A percentile compares a stretch with the other conserved stretches of the same genome.
These are phyloP conservation scores for Logfia minima DNA, from an alignment of 129 eudicot species.

Conservation along the genomic window DNA sequence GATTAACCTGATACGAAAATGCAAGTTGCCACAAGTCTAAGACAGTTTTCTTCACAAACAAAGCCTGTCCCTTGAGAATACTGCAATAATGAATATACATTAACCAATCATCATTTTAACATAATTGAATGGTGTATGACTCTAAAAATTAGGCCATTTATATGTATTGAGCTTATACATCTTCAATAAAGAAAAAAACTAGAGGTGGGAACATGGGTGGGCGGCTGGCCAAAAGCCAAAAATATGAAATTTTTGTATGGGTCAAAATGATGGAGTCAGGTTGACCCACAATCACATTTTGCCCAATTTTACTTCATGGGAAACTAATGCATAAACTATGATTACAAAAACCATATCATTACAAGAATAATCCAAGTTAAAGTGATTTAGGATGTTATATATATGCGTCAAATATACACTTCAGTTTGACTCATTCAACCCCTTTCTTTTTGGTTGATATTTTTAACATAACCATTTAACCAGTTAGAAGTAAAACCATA, in stretches of 20 bases:
- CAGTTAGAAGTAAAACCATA: too few species aligned
- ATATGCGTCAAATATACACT: neutral
- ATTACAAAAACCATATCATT: too few species aligned
- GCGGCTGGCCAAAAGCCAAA: neutral
- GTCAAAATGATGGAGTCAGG: neutral
- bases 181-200: too few species aligned
- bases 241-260: neutral
- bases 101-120: conserved; percentile 2
- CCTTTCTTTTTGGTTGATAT: too few species aligned
- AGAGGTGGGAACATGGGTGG: neutral
- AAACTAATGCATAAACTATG: too few species aligned
- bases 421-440: too few species aligned
- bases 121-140: too few species aligned
- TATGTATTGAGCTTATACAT: neutral
- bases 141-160: neutral
- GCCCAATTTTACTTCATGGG: too few species aligned
- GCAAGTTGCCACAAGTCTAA: conserved; percentile 93
- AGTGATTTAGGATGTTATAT: neutral
- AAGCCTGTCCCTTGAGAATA: conserved; percentile 46
- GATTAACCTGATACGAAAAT: conserved; percentile 95
- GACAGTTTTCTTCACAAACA: conserved; percentile 51
- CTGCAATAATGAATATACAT: conserved; percentile 38
- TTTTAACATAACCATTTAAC: too few species aligned
- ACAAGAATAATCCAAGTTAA: too few species aligned
- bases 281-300: neutral